Conservation (phyloP, 371 early-diverging fungal genomes). For the Rhizomucor miehei region DNA sequence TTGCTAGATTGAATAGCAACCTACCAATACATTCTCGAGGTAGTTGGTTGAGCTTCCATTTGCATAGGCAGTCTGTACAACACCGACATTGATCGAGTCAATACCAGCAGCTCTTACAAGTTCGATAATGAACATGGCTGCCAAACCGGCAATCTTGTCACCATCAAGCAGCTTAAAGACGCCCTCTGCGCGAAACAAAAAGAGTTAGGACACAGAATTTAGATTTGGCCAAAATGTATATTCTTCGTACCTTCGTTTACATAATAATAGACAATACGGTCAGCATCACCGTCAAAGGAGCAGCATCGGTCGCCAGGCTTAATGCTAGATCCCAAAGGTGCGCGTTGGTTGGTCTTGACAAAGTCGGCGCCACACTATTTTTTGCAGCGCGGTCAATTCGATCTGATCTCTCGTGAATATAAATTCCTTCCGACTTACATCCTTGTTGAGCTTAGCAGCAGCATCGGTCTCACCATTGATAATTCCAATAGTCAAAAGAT, state of each 20-base stretch:
- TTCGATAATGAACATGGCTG: constrained; percentile 90
- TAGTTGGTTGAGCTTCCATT: constrained; percentile 96
- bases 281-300: constrained; percentile 99
- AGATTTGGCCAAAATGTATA: too few relatives aligned
- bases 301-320: constrained; percentile 73
- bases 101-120: constrained; percentile 77
- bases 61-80: constrained; percentile 99
- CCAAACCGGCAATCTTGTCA: constrained; percentile 95
- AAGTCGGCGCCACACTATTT: constrained; percentile 95
- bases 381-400: too few relatives aligned
- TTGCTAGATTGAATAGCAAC: constrained; percentile 9
- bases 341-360: constrained; percentile 89
- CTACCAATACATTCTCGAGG: constrained; percentile 78
- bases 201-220: too few relatives aligned
- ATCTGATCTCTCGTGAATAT: neutral
- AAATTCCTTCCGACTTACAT: constrained; percentile 48
- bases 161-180: constrained; percentile 93
- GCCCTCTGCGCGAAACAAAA: constrained; percentile 39
- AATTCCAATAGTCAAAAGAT: constrained; percentile 61
- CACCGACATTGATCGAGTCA: constrained; percentile 82
- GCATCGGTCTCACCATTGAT: constrained; percentile 72
- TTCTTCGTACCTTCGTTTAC: constrained; percentile 54
- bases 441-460: constrained; percentile 77
- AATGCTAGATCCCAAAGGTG: constrained; percentile 70
- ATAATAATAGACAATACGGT: constrained; percentile 97